Conservation (phyloP, 176 grass and related monocot species). For the Guadua angustifolia region DNA sequence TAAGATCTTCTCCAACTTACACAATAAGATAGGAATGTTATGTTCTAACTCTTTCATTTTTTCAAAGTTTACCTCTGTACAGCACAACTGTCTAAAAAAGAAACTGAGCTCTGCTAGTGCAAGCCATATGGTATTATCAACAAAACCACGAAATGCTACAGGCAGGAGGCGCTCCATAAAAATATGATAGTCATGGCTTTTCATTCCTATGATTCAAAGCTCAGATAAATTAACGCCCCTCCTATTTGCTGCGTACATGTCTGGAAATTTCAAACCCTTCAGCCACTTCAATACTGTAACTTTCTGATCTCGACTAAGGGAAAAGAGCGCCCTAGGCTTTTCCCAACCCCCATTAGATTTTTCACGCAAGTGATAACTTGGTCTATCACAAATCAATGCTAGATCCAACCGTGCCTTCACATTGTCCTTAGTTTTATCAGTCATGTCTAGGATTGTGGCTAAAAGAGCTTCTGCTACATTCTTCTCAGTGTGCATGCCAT, state of each 20-base stretch:
- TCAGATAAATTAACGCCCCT: not conserved
- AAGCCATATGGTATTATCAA: not conserved
- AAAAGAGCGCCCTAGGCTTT: not conserved
- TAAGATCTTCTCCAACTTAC: conserved; percentile 1
- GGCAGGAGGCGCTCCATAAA: not conserved
- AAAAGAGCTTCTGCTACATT: not conserved
- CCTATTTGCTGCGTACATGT: not conserved
- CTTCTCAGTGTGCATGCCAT: not conserved
- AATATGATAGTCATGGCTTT: conserved; percentile 9
- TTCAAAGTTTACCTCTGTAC: not conserved
- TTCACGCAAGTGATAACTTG: not conserved
- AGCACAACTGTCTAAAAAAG: not conserved
- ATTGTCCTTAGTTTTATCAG: not conserved
- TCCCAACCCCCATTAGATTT: conserved; percentile 3
- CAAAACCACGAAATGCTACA: not conserved
- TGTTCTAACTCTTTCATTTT: not conserved
- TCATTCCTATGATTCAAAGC: not conserved
- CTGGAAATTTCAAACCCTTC: too few species aligned
- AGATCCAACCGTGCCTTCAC: not conserved
- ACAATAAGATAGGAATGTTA: not conserved
- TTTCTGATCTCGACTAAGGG: not conserved
- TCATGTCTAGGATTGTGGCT: not conserved
- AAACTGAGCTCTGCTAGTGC: conserved; percentile 12
- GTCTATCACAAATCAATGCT: not conserved
- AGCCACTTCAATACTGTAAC: not conserved